These are phyloP conservation scores for Lyophyllum shimeji DNA, from an alignment of 768 basidiomycete species.

Conservation along the genomic window DNA sequence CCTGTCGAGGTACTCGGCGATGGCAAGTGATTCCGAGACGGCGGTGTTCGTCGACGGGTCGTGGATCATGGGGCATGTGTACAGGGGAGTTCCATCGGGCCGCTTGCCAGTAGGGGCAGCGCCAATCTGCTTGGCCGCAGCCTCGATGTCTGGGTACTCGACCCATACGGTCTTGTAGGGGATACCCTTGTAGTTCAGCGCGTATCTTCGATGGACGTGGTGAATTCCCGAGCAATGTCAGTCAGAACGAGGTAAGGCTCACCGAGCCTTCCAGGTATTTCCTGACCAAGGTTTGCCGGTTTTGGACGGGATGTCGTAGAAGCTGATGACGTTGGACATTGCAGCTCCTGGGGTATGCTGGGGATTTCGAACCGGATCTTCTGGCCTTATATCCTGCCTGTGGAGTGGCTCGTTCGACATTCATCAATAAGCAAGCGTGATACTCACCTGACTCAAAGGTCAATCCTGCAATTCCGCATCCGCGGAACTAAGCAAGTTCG, in stretches of 20 bases:
- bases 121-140: constrained; percentile 31
- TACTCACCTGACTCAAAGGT: background rate
- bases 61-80: constrained; percentile 40
- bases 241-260: background rate
- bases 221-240: no score
- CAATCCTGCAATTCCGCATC: background rate
- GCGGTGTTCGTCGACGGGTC: constrained; percentile 33
- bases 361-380: background rate
- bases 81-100: constrained; percentile 26
- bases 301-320: constrained; percentile 45
- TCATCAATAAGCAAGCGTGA: background rate
- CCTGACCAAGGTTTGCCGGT: constrained; percentile 37
- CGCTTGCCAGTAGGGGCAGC: constrained; percentile 26
- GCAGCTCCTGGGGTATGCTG: background rate
- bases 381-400: constrained; percentile 1
- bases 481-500: background rate
- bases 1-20: constrained; percentile 42
- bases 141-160: constrained; percentile 39
- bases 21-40: constrained; percentile 35
- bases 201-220: constrained; percentile 12
- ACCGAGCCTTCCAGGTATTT: constrained; percentile 48
- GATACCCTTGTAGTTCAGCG: constrained; percentile 30
- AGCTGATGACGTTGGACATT: constrained; percentile 28
- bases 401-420: background rate
- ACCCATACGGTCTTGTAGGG: constrained; percentile 40